phyloP scores from a whole-genome alignment of 1,284 basidiomycete species.

The Malassezia arunalokei region DNA sequence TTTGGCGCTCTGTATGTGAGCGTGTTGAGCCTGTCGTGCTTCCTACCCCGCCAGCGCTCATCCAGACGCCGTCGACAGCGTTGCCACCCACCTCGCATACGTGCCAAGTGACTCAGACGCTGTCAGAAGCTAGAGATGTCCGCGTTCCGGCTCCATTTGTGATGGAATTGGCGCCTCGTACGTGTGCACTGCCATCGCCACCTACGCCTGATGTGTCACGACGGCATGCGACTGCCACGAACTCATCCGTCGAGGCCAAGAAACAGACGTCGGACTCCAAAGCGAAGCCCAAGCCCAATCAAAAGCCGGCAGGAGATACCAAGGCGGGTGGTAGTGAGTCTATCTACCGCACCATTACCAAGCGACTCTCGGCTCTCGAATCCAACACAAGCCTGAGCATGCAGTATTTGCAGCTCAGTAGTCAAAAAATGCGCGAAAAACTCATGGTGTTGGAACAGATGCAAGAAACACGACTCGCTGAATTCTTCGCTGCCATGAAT shows the following conservation, averaged over 20 bases:
- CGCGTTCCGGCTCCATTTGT: not conserved
- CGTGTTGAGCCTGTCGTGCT: not conserved
- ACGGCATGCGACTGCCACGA: not conserved
- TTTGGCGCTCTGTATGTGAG: not conserved
- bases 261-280: not conserved
- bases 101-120: not conserved
- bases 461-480: slow-evolving; percentile 49
- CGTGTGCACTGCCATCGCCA: not conserved
- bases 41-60: not conserved
- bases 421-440: slow-evolving; percentile 61
- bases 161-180: not conserved
- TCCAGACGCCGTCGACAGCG: not conserved
- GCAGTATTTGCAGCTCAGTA: slow-evolving; percentile 82
- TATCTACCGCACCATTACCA: slow-evolving; percentile 91
- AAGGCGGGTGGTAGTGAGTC: slow-evolving; percentile 52
- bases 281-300: not conserved
- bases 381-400: slow-evolving; percentile 74
- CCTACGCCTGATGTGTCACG: not conserved
- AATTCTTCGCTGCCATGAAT: slow-evolving; percentile 55
- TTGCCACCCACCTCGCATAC: not conserved
- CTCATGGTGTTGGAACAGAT: slow-evolving; percentile 58
- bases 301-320: not conserved
- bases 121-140: not conserved
- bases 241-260: not conserved
- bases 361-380: slow-evolving; percentile 73